These are phyloP conservation scores for Xerocomus nothofagi DNA, from an alignment of 1,284 basidiomycete species.

Conservation along the genomic window DNA sequence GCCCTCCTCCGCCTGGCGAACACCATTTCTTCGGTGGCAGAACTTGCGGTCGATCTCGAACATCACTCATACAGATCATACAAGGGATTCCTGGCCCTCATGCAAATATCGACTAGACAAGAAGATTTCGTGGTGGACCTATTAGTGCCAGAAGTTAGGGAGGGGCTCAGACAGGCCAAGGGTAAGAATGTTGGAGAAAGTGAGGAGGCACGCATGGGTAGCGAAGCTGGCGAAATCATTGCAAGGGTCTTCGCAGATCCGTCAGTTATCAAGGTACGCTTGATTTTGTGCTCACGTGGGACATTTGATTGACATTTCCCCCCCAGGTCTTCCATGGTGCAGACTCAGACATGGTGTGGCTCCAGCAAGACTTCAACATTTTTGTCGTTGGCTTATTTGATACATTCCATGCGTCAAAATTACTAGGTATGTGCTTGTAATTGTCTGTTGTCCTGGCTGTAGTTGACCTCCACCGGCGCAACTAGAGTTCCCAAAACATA, in stretches of 20 bases:
- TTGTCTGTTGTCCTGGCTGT: neutral
- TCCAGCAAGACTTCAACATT: conserved; percentile 93
- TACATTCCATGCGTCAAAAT: conserved; percentile 91
- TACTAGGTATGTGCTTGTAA: conserved; percentile 57
- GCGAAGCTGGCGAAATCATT: conserved; percentile 54
- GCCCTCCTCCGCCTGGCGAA: conserved; percentile 65
- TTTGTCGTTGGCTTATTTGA: conserved; percentile 96
- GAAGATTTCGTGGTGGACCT: conserved; percentile 90
- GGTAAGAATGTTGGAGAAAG: conserved; percentile 12
- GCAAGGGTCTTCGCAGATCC: conserved; percentile 76
- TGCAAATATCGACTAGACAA: conserved; percentile 88
- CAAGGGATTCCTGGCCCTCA: conserved; percentile 87
- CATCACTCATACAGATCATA: conserved; percentile 89
- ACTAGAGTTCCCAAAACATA: conserved; percentile 78
- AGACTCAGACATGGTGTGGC: conserved; percentile 92
- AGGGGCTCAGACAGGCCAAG: conserved; percentile 56
- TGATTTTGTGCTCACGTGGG: neutral
- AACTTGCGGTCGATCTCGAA: conserved; percentile 94
- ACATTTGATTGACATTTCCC: neutral
- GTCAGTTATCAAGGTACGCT: conserved; percentile 75
- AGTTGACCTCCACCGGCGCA: conserved; percentile 7
- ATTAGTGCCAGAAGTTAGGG: conserved; percentile 64
- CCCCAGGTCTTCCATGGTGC: conserved; percentile 89
- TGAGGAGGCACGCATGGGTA: conserved; percentile 20
- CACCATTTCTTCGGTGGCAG: conserved; percentile 62